Conservation (phyloP, 2,329 filamentous ascomycete genomes). For the Hypoxylon sp. region DNA sequence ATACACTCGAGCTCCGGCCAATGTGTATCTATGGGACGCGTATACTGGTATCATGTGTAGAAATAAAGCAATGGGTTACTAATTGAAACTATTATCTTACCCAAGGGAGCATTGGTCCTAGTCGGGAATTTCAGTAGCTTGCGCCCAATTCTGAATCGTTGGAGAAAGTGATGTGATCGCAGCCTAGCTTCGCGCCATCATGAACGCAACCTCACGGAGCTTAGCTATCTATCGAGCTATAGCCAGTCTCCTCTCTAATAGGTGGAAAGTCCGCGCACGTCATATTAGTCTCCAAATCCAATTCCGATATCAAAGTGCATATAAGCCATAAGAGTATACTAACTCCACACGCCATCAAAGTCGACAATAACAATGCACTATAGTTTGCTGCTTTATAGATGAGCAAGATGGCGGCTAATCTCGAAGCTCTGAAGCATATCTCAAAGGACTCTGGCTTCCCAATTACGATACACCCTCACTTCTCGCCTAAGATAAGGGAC, state of each 20-base stretch:
- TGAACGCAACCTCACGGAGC: conserved; percentile 22
- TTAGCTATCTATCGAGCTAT: conserved; percentile 28
- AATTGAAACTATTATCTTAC: background rate
- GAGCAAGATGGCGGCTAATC: conserved; percentile 51
- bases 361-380: background rate
- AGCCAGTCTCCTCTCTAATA: conserved; percentile 20
- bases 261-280: conserved; percentile 34
- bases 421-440: conserved; percentile 61
- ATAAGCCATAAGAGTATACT: conserved; percentile 17
- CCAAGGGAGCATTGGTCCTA: background rate
- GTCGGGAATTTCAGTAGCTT: conserved; percentile 9
- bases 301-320: conserved; percentile 1
- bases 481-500: conserved; percentile 60
- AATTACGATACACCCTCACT: conserved; percentile 59
- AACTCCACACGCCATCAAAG: background rate
- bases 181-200: conserved; percentile 31
- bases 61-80: background rate
- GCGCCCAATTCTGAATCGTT: background rate
- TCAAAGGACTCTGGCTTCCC: conserved; percentile 63
- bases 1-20: too few species aligned
- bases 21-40: background rate
- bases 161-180: conserved; percentile 32
- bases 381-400: background rate
- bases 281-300: conserved; percentile 38
- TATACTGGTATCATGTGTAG: background rate